phyloP scores from a whole-genome alignment of 345 rosid species.

The Rhizophora mangle region DNA sequence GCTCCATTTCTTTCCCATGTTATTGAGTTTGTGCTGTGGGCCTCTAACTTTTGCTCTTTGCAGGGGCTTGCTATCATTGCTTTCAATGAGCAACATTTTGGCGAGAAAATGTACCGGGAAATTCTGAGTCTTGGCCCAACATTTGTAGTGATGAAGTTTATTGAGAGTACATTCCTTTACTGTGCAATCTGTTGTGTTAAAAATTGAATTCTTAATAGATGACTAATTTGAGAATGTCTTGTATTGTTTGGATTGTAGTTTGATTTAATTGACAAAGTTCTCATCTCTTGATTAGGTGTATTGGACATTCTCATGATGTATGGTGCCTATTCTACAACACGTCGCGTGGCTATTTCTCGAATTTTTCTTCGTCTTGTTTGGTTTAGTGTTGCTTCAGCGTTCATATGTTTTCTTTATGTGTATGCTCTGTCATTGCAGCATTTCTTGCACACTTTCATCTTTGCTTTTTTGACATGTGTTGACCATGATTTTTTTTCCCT shows the following conservation, averaged over 20 bases:
- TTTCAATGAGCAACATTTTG: slow-evolving; percentile 54
- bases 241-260: not conserved
- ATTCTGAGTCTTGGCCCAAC: slow-evolving; percentile 96
- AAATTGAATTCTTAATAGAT: not conserved
- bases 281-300: slow-evolving; percentile 50
- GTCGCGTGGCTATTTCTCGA: slow-evolving; percentile 74
- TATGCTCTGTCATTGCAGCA: slow-evolving; percentile 38
- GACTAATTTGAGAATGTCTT: slow-evolving; percentile 3
- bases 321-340: slow-evolving; percentile 93
- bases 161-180: slow-evolving; percentile 56
- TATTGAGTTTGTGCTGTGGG: not conserved
- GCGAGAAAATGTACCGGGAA: slow-evolving; percentile 53
- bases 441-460: slow-evolving; percentile 12
- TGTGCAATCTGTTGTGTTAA: not conserved
- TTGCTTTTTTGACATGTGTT: slow-evolving; percentile 3
- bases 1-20: not conserved
- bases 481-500: not conserved
- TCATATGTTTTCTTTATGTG: slow-evolving; percentile 85
- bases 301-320: slow-evolving; percentile 90
- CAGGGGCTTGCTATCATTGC: slow-evolving; percentile 90
- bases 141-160: slow-evolving; percentile 85
- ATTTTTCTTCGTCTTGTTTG: slow-evolving; percentile 82
- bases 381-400: slow-evolving; percentile 70
- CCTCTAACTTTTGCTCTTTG: slow-evolving; percentile 4
- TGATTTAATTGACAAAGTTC: slow-evolving; percentile 21